Percentiles rank a stretch among this genome's conserved stretches.
Evolutionary conservation across 805 yeast species (phyloP).

Genomic region (Saccharomycopsis oosterbeekiorum): DNA sequence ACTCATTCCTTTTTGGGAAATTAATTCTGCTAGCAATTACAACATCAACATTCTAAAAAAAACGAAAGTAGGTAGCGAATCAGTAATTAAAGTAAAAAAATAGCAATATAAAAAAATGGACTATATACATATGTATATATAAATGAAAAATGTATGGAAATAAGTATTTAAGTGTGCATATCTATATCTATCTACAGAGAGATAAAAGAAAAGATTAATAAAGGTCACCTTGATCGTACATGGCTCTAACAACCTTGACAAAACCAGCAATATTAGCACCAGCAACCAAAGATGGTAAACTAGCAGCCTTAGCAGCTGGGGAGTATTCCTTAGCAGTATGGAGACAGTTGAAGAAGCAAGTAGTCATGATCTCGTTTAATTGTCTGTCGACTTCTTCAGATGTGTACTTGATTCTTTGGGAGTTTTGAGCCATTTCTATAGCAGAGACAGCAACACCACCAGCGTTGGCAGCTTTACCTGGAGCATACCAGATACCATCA

Average conservation of each 20-base stretch:
- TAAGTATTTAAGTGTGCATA: not conserved
- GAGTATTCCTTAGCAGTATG: conserved; percentile 76
- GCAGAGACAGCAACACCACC: conserved; percentile 99
- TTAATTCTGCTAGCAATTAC: too few relatives aligned
- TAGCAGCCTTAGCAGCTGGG: conserved; percentile 48
- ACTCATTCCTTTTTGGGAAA: too few relatives aligned
- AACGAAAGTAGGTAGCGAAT: too few relatives aligned
- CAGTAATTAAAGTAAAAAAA: too few relatives aligned
- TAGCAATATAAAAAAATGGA: not conserved
- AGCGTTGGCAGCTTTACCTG: conserved; percentile 98
- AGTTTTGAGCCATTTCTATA: conserved; percentile 98
- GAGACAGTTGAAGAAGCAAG: conserved; percentile 88
- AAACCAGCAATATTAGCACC: conserved; percentile 99
- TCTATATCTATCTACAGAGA: not conserved
- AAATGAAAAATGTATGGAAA: not conserved
- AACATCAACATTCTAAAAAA: too few relatives aligned
- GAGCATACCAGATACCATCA: conserved; percentile 87
- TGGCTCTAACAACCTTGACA: conserved; percentile 96
- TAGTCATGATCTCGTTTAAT: conserved; percentile 86
- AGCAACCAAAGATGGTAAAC: conserved; percentile 89
- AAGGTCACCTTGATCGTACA: conserved; percentile 93
- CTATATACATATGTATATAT: too few relatives aligned
- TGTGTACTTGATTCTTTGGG: conserved; percentile 87
- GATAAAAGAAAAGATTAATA: conserved; percentile 21
- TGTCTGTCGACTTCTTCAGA: conserved; percentile 85